Conservation (phyloP, 306 rosid species). For the Prosopis cineraria region DNA sequence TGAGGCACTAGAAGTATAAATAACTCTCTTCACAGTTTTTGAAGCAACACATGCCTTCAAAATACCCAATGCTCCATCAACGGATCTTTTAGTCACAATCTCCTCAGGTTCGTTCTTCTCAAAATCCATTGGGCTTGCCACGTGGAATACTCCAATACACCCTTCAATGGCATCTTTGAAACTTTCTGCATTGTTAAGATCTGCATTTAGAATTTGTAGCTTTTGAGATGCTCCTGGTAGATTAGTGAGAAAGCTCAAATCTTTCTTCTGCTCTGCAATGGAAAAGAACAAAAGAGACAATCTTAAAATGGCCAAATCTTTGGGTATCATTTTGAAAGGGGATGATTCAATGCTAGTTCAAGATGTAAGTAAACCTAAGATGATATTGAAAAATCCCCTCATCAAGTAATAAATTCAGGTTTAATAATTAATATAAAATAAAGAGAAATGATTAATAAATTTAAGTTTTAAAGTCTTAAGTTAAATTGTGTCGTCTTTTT, state of each 20-base stretch:
- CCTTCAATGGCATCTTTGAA: constrained; percentile 44
- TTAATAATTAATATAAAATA: too few species aligned
- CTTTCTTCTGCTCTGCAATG: too few species aligned
- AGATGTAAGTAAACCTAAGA: too few species aligned
- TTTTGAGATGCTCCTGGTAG: constrained; percentile 4
- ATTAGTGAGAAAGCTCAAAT: too few species aligned
- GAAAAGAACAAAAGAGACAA: not conserved
- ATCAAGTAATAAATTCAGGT: too few species aligned
- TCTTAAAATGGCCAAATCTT: too few species aligned
- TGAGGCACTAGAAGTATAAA: constrained; percentile 46
- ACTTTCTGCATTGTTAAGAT: constrained; percentile 43
- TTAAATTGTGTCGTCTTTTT: too few species aligned
- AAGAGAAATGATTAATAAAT: too few species aligned
- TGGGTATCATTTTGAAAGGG: too few species aligned
- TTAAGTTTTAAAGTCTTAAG: too few species aligned
- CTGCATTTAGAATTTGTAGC: constrained; percentile 44
- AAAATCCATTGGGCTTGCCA: constrained; percentile 31
- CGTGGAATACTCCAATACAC: constrained; percentile 45
- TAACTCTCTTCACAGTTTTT: constrained; percentile 43
- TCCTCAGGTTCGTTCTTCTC: constrained; percentile 38
- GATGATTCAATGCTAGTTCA: too few species aligned
- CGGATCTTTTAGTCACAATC: constrained; percentile 28
- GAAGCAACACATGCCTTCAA: constrained; percentile 39
- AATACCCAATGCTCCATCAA: constrained; percentile 46
- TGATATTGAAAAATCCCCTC: too few species aligned